Base-by-base conservation (phyloP, 1,139 yeast genomes). In the Zygosaccharomyces sapae region DNA sequence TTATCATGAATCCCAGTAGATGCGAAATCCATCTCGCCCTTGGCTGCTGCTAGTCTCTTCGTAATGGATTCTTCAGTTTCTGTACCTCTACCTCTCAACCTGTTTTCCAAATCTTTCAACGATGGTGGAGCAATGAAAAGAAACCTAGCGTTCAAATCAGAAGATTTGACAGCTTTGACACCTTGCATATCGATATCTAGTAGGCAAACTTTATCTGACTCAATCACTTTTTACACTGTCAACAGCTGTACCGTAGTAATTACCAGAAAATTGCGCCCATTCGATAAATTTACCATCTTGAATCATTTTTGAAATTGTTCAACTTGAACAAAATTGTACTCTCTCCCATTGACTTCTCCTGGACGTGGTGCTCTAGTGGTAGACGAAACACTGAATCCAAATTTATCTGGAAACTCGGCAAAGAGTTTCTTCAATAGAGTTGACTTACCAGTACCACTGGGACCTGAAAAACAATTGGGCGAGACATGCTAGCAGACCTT, bases 131-230 rank as follows among this genome's bases (percentile, higher is more conserved):
- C 85, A 55, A 92, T 68, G 64, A 92, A 92, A 57, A 92, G 71
- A 68, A 71, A 92, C 66, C 90, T 77, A 41, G 98, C 97, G 61
- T 87, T 80, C 61, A 92, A 75, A 56, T 80, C 80, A 13, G 96
- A 81, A 43, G 56, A 53, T 72, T 94, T 92, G 56, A 92, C 96
- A 12, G 88, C 77, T 72, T 86, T 83, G 59, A 92, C 98, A 55
- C 98, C 98, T 72, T 94, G 97, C 96, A 90, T 89, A 76, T 92
- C 98, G 58, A 92, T 92, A 69, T 92, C 98, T 65, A 92, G 77
- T 55, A 92, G 82, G 72, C 98, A 92, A 46, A 82, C 83, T 67
- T 75, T 79, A 51, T 86, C 86, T 48, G 72, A 59, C 50, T 72
- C 72, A 53, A 75, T 74, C 47, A 72, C 75, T 46, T 68, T 65